Evolutionary conservation across 192 early-diverging fungal species (phyloP).

Genomic region (Dissophora globulifera): DNA sequence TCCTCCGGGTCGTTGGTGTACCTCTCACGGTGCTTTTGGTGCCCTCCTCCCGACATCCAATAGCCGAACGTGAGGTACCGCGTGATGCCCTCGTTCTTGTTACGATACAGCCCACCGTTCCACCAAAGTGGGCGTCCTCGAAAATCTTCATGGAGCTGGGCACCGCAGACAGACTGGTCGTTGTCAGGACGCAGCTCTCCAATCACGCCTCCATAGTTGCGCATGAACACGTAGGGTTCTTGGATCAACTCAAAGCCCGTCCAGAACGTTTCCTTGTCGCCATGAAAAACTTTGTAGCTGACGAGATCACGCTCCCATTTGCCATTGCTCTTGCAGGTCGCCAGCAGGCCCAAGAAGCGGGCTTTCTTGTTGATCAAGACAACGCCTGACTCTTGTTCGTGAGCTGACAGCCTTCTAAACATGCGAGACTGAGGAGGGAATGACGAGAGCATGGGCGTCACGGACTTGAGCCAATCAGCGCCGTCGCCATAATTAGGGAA

Average conservation of each 20-base stretch:
- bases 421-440: constrained; percentile 53
- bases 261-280: constrained; percentile 82
- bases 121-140: constrained; percentile 58
- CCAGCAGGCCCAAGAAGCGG: constrained; percentile 62
- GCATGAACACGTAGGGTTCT: constrained; percentile 62
- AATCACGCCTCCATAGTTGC: constrained; percentile 61
- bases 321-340: constrained; percentile 65
- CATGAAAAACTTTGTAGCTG: constrained; percentile 59
- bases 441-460: constrained; percentile 55
- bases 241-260: constrained; percentile 68
- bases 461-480: constrained; percentile 59
- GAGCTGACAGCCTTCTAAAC: constrained; percentile 49
- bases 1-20: constrained; percentile 7
- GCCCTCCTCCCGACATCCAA: constrained; percentile 47
- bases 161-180: constrained; percentile 52
- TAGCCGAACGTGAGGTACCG: constrained; percentile 53
- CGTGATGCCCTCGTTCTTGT: constrained; percentile 53
- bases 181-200: constrained; percentile 55
- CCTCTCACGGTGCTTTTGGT: constrained; percentile 32
- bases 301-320: constrained; percentile 59
- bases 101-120: constrained; percentile 60
- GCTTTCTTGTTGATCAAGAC: constrained; percentile 64
- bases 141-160: constrained; percentile 55
- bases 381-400: constrained; percentile 75
- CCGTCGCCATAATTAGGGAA: constrained; percentile 30